Percentiles rank a stretch among this genome's conserved stretches.
Conservation (phyloP, 768 basidiomycete genomes). For the Panaeolus papilionaceus region DNA sequence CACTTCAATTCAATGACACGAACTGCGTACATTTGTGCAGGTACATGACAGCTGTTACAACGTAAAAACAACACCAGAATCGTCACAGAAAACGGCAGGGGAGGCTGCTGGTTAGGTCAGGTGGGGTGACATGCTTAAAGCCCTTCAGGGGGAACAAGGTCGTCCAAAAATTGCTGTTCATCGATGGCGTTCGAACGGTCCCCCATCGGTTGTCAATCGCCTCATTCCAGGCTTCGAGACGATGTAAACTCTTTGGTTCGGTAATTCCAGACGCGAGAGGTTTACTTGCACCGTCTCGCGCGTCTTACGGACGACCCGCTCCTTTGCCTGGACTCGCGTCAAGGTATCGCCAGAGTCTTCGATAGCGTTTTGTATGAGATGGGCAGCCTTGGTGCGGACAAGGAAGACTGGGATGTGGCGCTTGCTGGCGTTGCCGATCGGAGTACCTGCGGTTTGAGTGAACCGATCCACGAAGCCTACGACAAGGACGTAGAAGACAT, state of each 20-base stretch:
- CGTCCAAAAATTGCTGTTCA: constrained; percentile 4
- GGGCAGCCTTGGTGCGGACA: constrained; percentile 43
- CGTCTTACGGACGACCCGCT: not conserved
- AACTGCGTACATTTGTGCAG: too few relatives aligned
- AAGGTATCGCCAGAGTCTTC: constrained; percentile 12
- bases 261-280: not conserved
- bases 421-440: constrained; percentile 35
- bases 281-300: not conserved
- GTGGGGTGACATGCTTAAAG: not conserved
- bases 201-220: not conserved
- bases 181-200: not conserved
- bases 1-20: too few relatives aligned
- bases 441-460: constrained; percentile 38
- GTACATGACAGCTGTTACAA: too few relatives aligned
- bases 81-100: too few relatives aligned
- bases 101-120: too few relatives aligned
- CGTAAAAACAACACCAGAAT: too few relatives aligned
- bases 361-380: not conserved
- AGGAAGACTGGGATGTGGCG: constrained; percentile 40
- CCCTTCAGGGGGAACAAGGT: not conserved
- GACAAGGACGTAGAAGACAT: constrained; percentile 40
- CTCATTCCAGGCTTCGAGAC: not conserved
- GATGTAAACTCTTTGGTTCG: constrained; percentile 10
- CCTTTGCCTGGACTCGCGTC: not conserved
- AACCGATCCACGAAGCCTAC: constrained; percentile 40